A percentile compares a stretch with the other conserved stretches of the same genome.
Conservation (phyloP, 441 rosid species). For the Raphanus hybrid region DNA sequence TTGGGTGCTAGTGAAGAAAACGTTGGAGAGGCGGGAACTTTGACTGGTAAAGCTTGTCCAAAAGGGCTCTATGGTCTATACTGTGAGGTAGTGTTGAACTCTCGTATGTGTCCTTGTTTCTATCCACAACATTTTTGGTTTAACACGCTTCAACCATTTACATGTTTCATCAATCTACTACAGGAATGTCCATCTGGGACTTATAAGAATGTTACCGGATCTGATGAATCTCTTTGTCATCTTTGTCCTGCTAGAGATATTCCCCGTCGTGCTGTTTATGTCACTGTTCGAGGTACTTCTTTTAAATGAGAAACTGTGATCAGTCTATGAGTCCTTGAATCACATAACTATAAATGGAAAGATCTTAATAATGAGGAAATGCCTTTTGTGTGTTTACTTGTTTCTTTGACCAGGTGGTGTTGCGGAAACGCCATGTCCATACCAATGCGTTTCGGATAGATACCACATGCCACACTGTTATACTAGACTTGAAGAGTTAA, state of each 20-base stretch:
- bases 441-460: slow-evolving; percentile 78
- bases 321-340: too few relatives aligned
- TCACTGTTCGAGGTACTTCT: slow-evolving; percentile 61
- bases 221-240: slow-evolving; percentile 68
- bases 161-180: slow-evolving; percentile 21
- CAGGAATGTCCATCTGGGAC: slow-evolving; percentile 98
- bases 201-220: slow-evolving; percentile 80
- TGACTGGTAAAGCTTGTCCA: slow-evolving; percentile 91
- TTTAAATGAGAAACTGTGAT: background rate
- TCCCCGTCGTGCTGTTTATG: slow-evolving; percentile 75
- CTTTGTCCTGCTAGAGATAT: slow-evolving; percentile 68
- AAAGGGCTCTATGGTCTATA: slow-evolving; percentile 85
- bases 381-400: background rate
- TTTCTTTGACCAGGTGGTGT: slow-evolving; percentile 66
- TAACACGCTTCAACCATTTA: slow-evolving; percentile 15
- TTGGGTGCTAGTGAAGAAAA: slow-evolving; percentile 64
- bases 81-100: slow-evolving; percentile 61
- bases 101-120: slow-evolving; percentile 1
- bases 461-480: slow-evolving; percentile 92
- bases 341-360: background rate
- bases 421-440: slow-evolving; percentile 83
- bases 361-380: background rate
- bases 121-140: slow-evolving; percentile 17
- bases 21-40: slow-evolving; percentile 77
- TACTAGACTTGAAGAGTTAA: slow-evolving; percentile 86